Conservation (phyloP, 306 rosid species). For the Corylus americana region DNA sequence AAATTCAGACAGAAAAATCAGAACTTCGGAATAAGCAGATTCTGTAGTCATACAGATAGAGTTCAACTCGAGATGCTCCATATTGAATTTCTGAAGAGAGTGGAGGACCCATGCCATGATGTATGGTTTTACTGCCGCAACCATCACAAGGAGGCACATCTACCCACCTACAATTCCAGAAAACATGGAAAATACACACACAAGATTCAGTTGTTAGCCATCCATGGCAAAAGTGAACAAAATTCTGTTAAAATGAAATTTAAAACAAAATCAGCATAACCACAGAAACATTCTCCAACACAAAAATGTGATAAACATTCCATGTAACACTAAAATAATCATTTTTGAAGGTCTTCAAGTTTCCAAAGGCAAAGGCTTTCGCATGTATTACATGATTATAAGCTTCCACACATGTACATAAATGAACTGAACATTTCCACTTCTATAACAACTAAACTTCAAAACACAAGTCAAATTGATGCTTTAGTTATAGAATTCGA, state of each 20-base stretch:
- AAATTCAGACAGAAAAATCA: slow-evolving; percentile 13
- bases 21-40: slow-evolving; percentile 16
- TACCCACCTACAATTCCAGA: slow-evolving; percentile 68
- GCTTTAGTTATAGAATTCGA: neutral
- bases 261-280: neutral
- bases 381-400: neutral
- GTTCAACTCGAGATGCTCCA: slow-evolving; percentile 72
- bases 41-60: slow-evolving; percentile 51
- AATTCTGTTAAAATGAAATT: neutral
- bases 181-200: slow-evolving; percentile 11
- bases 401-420: neutral
- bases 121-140: slow-evolving; percentile 61
- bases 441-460: neutral
- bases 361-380: neutral
- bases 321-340: neutral
- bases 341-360: neutral
- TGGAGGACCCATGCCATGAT: slow-evolving; percentile 51
- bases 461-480: neutral
- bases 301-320: neutral
- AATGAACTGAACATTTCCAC: neutral
- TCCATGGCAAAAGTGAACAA: neutral
- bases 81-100: slow-evolving; percentile 64
- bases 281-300: neutral
- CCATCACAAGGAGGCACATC: slow-evolving; percentile 69
- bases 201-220: slow-evolving; percentile 9